Evolutionary conservation across 306 rosid species (phyloP), one percentile per base, ranked within the genome.

Genomic region (Mimosa pudica): DNA sequence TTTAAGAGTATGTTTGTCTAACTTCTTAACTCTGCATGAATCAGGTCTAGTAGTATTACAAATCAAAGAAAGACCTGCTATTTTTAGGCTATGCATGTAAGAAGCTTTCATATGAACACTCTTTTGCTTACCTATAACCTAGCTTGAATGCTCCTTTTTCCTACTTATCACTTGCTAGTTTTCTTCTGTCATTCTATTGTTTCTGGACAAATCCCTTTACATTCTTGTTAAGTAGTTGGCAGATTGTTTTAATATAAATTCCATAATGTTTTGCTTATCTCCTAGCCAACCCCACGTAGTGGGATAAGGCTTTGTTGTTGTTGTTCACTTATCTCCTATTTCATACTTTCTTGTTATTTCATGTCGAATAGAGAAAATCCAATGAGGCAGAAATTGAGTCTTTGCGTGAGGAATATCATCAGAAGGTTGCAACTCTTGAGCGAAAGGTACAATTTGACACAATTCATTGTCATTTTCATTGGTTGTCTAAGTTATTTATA

Each of bases 371-470:
- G 99, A 90, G 94, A 86, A 96, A 96, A 86, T 90, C 98, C 77
- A 93, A 83, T 86, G 98, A 96, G 71, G 97, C 93, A 38, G 99
- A 96, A 90, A 80, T 96, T 36, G 98, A 96, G 82, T 87, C 96
- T 81, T 86, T 93, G 88, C 92, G 99, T 60, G 99, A 96, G 94
- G 99, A 93, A 83, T 93, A 93, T 88, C 99, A 96, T 82, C 97
- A 96, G 71, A 93, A 96, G 87, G 96, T 92, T 84, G 79, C 98
- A 84, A 87, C 86, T 73, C 81, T 96, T 42, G 99, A 96, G 86
- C 88, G 98, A 85, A 96, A 92, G 99, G 99, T 93, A 82, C 74
- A 74, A 68, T 74, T 73, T 42, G 18, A 72, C 68, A 47, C 17
- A 47, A 67, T 70, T 62, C 44, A n/a, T 54, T 82, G 62, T 62